Base-by-base conservation (phyloP, 2,329 filamentous ascomycete species). In the Diaporthe vexans region DNA sequence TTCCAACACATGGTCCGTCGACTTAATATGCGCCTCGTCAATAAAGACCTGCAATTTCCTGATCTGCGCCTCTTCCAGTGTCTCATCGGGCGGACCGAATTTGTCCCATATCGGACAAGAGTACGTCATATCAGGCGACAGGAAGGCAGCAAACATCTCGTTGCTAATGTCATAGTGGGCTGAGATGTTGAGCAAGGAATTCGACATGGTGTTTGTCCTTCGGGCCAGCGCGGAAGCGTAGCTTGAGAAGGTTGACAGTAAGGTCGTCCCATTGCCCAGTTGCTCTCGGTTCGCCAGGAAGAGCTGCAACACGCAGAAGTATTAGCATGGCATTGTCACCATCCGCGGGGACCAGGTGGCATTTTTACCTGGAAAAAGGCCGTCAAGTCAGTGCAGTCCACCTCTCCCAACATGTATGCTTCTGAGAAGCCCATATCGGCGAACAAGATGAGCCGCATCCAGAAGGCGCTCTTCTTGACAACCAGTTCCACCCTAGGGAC, bases 81-180 rank as follows among this genome's bases (percentile, higher is more conserved):
- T 86, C 79, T 94, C 92, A 71, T 85, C 84, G 52, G 82, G 77
- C 4, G 83, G 79, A 61, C 86, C 83, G 15, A 83, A 83, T 48
- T 81, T 82, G 0, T 83, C 84, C 92, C 92, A 93, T 67, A 94
- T 91, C 3, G 92, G 90, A 79, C 92, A 94, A 0, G 91, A 94
- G 78, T 94, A 94, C 5, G 92, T 94, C 92, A 94, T 94, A 79
- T 94, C 93, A n/a, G 89, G 86, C 0, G 91, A 93, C 37, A 94
- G 85, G 77, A 94, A 94, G 0, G 92, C 91, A 8, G 91, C 91
- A 78, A 94, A 94, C 91, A 94, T 93, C 74, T 91, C 91, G 79
- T 94, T 94, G 77, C 90, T 92, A 76, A 94, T 93, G 78, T 95
- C 93, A 80, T 95, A 95, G 77, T 95, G 93, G 6, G 92, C 92